These are phyloP conservation scores for Cladosporium velox DNA, from an alignment of 2,329 filamentous ascomycete genomes.

Conservation along the genomic window DNA sequence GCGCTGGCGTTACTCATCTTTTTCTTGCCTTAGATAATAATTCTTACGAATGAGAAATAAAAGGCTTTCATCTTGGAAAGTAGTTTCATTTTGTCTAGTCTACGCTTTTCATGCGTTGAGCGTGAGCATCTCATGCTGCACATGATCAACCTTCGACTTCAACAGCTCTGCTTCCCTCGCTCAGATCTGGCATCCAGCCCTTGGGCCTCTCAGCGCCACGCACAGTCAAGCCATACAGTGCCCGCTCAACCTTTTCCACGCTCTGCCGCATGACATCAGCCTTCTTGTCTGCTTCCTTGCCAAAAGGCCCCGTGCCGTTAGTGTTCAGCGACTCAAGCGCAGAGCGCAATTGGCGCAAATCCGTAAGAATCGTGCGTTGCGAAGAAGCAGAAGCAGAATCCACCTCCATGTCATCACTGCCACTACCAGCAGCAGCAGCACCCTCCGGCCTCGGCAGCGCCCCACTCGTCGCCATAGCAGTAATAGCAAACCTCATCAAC, in stretches of 20 bases:
- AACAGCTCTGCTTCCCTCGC: slow-evolving; percentile 41
- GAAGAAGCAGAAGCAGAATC: slow-evolving; percentile 28
- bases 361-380: slow-evolving; percentile 68
- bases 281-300: slow-evolving; percentile 72
- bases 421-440: not conserved
- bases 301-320: slow-evolving; percentile 55
- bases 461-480: slow-evolving; percentile 76
- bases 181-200: slow-evolving; percentile 82
- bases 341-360: slow-evolving; percentile 76
- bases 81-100: slow-evolving; percentile 4
- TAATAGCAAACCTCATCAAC: slow-evolving; percentile 95
- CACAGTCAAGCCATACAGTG: slow-evolving; percentile 84
- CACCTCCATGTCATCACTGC: slow-evolving; percentile 39
- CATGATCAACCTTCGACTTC: slow-evolving; percentile 40
- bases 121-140: not conserved
- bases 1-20: slow-evolving; percentile 17
- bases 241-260: slow-evolving; percentile 90
- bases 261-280: slow-evolving; percentile 82
- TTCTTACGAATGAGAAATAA: not conserved
- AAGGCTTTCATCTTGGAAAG: slow-evolving; percentile 22
- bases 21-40: not conserved
- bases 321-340: slow-evolving; percentile 72
- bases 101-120: not conserved
- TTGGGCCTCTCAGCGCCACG: slow-evolving; percentile 84
- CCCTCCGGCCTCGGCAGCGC: slow-evolving; percentile 42